Conservation (phyloP, 2,329 filamentous ascomycete genomes). For the Nigrospora oryzae region DNA sequence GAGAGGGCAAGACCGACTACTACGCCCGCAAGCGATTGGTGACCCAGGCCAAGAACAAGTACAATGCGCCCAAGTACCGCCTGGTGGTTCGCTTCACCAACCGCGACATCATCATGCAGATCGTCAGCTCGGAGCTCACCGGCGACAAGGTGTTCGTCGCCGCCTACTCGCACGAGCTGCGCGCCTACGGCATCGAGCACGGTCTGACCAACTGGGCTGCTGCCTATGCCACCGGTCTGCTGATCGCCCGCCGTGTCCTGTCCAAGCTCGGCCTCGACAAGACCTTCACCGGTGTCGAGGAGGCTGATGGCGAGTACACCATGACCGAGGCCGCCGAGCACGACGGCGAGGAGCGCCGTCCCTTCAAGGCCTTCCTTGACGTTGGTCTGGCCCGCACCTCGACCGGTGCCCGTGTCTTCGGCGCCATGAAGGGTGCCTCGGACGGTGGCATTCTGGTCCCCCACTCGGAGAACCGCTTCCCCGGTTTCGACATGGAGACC, state of each 20-base stretch:
- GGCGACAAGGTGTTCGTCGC: slow-evolving; percentile 94
- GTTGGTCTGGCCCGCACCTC: slow-evolving; percentile 96
- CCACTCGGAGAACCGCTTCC: slow-evolving; percentile 99
- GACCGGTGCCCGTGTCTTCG: slow-evolving; percentile 97
- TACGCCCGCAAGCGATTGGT: slow-evolving; percentile 99
- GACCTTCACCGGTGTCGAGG: slow-evolving; percentile 91
- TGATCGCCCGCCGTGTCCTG: slow-evolving; percentile 92
- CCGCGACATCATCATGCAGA: slow-evolving; percentile 98
- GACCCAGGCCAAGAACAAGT: slow-evolving; percentile 99
- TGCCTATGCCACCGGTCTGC: slow-evolving; percentile 92
- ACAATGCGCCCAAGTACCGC: slow-evolving; percentile 99
- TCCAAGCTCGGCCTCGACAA: slow-evolving; percentile 95
- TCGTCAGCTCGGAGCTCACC: slow-evolving; percentile 90
- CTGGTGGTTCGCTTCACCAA: slow-evolving; percentile 99
- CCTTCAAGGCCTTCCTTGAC: slow-evolving; percentile 99
- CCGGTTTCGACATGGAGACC: slow-evolving; percentile 91
- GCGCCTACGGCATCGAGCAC: slow-evolving; percentile 94
- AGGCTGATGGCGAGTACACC: slow-evolving; percentile 91
- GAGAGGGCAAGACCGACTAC: slow-evolving; percentile 98
- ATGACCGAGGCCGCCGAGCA: slow-evolving; percentile 91
- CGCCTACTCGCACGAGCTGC: slow-evolving; percentile 96
- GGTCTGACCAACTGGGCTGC: slow-evolving; percentile 99
- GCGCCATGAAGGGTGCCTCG: slow-evolving; percentile 98
- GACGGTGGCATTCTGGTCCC: slow-evolving; percentile 95
- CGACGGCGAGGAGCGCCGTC: slow-evolving; percentile 86